A percentile compares a stretch with the other conserved stretches of the same genome.
phyloP scores from a whole-genome alignment of 768 basidiomycete genomes.

The Macrolepiota fuliginosa region DNA sequence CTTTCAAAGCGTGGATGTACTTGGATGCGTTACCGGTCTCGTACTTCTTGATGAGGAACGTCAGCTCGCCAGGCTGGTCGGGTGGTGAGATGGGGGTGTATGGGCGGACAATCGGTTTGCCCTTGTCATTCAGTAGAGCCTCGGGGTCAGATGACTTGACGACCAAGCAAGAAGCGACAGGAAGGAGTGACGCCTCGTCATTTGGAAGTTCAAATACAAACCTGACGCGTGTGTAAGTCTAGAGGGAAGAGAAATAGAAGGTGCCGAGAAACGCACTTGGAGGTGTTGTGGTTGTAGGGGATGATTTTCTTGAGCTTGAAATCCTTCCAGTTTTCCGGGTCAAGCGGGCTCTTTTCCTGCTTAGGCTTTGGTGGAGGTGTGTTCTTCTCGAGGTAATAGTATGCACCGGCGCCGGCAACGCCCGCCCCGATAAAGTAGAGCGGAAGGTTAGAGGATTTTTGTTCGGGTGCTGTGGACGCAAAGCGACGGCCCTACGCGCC shows the following conservation, averaged over 20 bases:
- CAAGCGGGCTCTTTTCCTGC: conserved; percentile 68
- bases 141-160: conserved; percentile 73
- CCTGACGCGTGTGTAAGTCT: conserved; percentile 30
- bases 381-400: conserved; percentile 47
- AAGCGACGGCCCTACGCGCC: conserved; percentile 28
- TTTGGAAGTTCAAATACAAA: conserved; percentile 82
- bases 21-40: conserved; percentile 83
- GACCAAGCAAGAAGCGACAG: conserved; percentile 75
- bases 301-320: conserved; percentile 80
- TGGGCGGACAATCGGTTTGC: conserved; percentile 84
- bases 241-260: not conserved
- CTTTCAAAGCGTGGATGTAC: conserved; percentile 75
- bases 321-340: conserved; percentile 72
- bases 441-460: conserved; percentile 48
- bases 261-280: conserved; percentile 45
- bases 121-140: conserved; percentile 67
- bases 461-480: conserved; percentile 38
- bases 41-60: conserved; percentile 83
- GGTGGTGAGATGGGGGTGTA: conserved; percentile 91
- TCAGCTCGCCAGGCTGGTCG: conserved; percentile 70
- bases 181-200: conserved; percentile 73
- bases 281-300: conserved; percentile 94
- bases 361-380: conserved; percentile 26
- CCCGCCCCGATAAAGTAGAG: conserved; percentile 48
- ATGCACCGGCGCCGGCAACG: conserved; percentile 39